Evolutionary conservation across 1,284 basidiomycete genomes (phyloP), one percentile per base, ranked within the genome.

Genomic region (Stereum hirsutum): DNA sequence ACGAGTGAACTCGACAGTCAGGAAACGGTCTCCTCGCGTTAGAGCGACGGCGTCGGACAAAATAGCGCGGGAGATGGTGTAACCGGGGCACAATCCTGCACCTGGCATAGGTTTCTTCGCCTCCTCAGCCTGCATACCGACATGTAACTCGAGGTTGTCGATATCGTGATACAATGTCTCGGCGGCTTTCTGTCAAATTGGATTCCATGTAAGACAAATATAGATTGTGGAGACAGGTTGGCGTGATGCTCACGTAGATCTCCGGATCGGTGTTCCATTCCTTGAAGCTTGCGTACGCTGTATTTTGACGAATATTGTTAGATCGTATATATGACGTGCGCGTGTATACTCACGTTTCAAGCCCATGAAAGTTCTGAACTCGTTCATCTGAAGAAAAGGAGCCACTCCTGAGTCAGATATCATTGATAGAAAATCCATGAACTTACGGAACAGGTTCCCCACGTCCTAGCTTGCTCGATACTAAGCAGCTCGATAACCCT

Each of bases 41-140:
- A 91, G 68, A 40, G 74, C 75, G 28, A 90, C 81, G 5, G 90
- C 90, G 56, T 93, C 89, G 11, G 82, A 72, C 14, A 93, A 68
- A 51, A 93, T 93, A 17, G 86, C 83, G 27, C 90, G 72, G 6
- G 86, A 88, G 54, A 91, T 86, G 6, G 89, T 91, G 65, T 81
- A 90, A 19, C 89, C 88, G n/a, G 88, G 86, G 58, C 86, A 89
- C 3, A 89, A 58, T 10, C 90, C 90, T 6, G 85, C 82, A n/a
- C 87, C 87, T 6, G 78, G 74, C 33, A 75, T 73, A 15, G 78
- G 74, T 11, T 62, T 56, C 56, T 91, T 91, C 8, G 80, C 56
- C 57, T 89, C 71, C 57, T 91, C 87, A 5, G 85, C 82, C 62
- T 85, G 79, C 45, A 87, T 57, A 8, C 81, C 81, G 48, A 78